phyloP scores from a whole-genome alignment of 768 basidiomycete species.

The Kwoniella bestiolae region DNA sequence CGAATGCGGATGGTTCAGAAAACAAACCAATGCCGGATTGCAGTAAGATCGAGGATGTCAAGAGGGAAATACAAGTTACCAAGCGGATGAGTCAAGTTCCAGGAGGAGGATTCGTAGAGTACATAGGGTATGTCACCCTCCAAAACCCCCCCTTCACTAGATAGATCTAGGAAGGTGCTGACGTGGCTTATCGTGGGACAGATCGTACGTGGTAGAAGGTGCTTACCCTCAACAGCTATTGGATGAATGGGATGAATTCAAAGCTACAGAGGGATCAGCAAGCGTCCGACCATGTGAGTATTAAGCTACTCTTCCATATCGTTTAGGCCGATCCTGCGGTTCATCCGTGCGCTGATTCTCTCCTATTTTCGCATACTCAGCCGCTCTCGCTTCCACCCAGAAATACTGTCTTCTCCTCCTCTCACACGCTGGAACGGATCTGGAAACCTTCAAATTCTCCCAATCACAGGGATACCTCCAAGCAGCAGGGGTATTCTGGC shows the following conservation, averaged over 20 bases:
- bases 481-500: constrained; percentile 88
- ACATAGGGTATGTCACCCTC: constrained; percentile 61
- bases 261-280: constrained; percentile 70
- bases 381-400: constrained; percentile 75
- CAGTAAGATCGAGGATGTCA: constrained; percentile 41
- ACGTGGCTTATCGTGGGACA: constrained; percentile 45
- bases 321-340: not conserved
- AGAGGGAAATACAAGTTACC: constrained; percentile 55
- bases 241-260: constrained; percentile 84
- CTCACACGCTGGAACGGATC: constrained; percentile 84
- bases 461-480: constrained; percentile 70
- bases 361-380: constrained; percentile 58
- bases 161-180: not conserved
- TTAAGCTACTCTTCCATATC: not conserved
- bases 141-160: not conserved
- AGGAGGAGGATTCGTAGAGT: constrained; percentile 75
- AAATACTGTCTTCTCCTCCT: constrained; percentile 87
- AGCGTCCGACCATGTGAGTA: constrained; percentile 81
- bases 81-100: constrained; percentile 66
- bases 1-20: constrained; percentile 70
- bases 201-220: constrained; percentile 84
- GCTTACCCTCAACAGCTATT: constrained; percentile 79
- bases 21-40: constrained; percentile 49
- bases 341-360: not conserved
- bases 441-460: constrained; percentile 79